These are phyloP conservation scores for Lachancea sp. DNA, from an alignment of 805 yeast species.

Conservation along the genomic window DNA sequence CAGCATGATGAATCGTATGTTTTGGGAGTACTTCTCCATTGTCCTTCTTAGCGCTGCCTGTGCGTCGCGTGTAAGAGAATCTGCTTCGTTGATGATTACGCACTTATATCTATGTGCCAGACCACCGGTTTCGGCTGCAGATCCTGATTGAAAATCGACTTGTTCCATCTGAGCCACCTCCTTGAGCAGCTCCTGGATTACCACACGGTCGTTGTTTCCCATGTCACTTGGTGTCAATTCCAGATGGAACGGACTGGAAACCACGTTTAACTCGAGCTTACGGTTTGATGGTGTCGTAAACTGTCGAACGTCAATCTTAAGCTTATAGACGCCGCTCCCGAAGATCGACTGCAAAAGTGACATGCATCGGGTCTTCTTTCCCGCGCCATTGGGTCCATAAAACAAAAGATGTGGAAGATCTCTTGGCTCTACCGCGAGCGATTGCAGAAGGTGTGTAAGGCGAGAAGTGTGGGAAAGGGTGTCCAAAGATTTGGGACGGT, in stretches of 20 bases:
- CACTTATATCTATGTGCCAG: constrained; percentile 59
- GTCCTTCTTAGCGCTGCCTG: constrained; percentile 94
- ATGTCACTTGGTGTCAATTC: constrained; percentile 96
- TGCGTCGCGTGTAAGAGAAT: constrained; percentile 82
- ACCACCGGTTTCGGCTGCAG: constrained; percentile 32
- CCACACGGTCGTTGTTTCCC: constrained; percentile 93
- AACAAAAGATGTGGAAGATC: constrained; percentile 90
- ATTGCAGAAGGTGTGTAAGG: constrained; percentile 55
- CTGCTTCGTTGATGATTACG: constrained; percentile 88
- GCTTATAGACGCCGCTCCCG: constrained; percentile 74
- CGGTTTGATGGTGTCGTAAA: constrained; percentile 68
- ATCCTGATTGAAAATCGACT: constrained; percentile 56
- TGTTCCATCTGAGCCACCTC: constrained; percentile 95
- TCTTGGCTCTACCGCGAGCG: constrained; percentile 34
- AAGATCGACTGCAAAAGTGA: constrained; percentile 72
- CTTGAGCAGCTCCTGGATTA: constrained; percentile 87
- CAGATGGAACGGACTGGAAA: constrained; percentile 84
- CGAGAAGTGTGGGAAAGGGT: constrained; percentile 60
- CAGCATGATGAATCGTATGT: constrained; percentile 74
- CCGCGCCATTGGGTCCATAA: constrained; percentile 96
- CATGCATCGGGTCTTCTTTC: constrained; percentile 89
- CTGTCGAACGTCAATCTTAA: constrained; percentile 85
- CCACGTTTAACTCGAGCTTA: constrained; percentile 84
- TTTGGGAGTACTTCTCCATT: constrained; percentile 89
- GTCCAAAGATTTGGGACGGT: constrained; percentile 67